Percentiles rank a stretch among this genome's conserved stretches.
phyloP scores from a whole-genome alignment of 2,329 filamentous ascomycete genomes.

The Ascochyta lentis region DNA sequence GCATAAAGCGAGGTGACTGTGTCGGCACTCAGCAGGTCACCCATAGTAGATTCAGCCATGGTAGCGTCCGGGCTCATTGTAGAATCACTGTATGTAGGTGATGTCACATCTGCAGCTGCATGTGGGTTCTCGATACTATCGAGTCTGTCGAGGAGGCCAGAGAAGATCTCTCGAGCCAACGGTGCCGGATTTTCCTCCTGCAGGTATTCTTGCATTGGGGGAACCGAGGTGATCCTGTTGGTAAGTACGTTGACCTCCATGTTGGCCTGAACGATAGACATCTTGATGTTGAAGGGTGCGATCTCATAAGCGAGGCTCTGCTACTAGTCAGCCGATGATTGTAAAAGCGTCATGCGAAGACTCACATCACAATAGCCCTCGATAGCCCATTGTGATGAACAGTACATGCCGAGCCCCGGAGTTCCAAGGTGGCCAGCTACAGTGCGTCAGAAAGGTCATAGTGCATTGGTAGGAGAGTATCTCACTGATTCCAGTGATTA shows the following conservation, averaged over 20 bases:
- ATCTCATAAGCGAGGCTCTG: constrained; percentile 90
- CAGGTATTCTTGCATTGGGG: constrained; percentile 74
- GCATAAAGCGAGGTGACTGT: constrained; percentile 75
- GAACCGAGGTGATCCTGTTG: constrained; percentile 84
- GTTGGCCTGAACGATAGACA: constrained; percentile 94
- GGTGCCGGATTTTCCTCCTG: constrained; percentile 76
- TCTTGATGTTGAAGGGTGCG: constrained; percentile 91
- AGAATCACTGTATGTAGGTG: constrained; percentile 37
- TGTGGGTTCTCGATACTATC: constrained; percentile 61
- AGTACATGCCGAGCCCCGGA: constrained; percentile 88
- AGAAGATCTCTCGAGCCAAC: constrained; percentile 81
- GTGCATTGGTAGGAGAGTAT: not conserved
- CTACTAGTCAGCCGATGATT: not conserved
- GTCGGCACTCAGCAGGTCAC: constrained; percentile 55
- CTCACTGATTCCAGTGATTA: constrained; percentile 81
- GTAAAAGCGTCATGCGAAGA: not conserved
- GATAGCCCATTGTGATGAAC: constrained; percentile 90
- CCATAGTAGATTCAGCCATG: constrained; percentile 47
- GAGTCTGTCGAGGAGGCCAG: constrained; percentile 77
- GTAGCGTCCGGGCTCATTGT: constrained; percentile 36
- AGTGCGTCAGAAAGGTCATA: constrained; percentile 18
- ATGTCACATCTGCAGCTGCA: constrained; percentile 41
- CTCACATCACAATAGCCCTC: constrained; percentile 90
- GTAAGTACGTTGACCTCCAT: constrained; percentile 89
- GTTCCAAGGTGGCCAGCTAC: constrained; percentile 85